Base-by-base conservation (phyloP, 2,329 filamentous ascomycete genomes). In the Mycosphaerelloides madeirae region DNA sequence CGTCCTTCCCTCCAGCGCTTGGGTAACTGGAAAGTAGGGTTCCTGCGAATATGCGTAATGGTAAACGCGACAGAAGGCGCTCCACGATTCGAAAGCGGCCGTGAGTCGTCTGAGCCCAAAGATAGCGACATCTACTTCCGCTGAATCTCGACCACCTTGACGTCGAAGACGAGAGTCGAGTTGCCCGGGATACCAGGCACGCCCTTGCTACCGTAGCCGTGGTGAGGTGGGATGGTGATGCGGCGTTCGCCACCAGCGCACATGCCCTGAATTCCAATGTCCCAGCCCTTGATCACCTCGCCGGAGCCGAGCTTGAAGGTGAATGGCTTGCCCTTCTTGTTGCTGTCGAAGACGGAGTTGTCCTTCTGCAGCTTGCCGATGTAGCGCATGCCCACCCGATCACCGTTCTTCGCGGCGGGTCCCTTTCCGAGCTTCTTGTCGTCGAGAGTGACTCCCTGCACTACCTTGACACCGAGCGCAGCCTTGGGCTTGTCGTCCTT, bases 251-350 rank as follows among this genome's bases (percentile, higher is more conserved):
- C 89, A 63, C 93, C 93, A 57, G 90, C 84, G 58, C 83, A 76
- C 88, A 98, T 96, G 70, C 94, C 94, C 57, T 79, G 77, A 58
- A 98, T 76, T 71, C 93, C 93, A 55, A 97, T 80, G 68, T 98
- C 94, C 94, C 93, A 97, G 58, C 93, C 93, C 79, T 95, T 93
- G 76, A 98, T 98, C 62, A 98, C 94, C 70, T 97, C 87, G 50
- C 90, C 90, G 65, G 83, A 81, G 58, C 93, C 94, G 20, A 94
- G 82, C 77, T 91, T 95, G 81, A 97, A 97, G 57, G 79, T 79
- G 75, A 98, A 98, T 46, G 94, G 91, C 76, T 95, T 90, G 62
- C 93, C 93, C 76, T 94, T 96, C 80, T 97, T 98, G 80, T 98
- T 97, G 70, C 85, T 79, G 71, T 97, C 91, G 64, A 98, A 98